Percentiles rank a stretch among this genome's conserved stretches.
phyloP scores from a whole-genome alignment of 1,139 yeast species.

The Saccharomyces hybrid region DNA sequence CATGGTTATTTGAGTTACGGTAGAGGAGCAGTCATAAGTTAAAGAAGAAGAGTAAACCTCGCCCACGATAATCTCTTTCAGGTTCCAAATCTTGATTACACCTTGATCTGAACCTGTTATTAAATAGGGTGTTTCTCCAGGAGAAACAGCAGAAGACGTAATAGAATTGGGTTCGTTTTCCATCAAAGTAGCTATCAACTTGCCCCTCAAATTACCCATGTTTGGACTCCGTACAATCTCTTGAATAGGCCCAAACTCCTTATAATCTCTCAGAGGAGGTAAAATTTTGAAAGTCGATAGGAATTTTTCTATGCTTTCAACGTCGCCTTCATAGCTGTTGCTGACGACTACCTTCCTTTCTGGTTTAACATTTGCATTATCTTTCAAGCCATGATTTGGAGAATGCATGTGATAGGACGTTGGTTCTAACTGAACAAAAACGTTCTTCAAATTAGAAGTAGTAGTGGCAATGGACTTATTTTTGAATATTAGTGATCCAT shows the following conservation, averaged over 20 bases:
- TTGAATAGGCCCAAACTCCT: conserved; percentile 53
- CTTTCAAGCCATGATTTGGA: conserved; percentile 3
- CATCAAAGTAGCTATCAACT: conserved; percentile 49
- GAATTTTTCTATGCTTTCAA: conserved; percentile 54
- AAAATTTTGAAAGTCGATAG: conserved; percentile 47
- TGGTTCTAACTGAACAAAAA: conserved; percentile 51
- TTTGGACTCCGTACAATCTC: conserved; percentile 20
- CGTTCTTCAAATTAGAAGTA: conserved; percentile 51
- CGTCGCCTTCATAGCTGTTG: conserved; percentile 60
- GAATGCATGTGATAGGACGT: conserved; percentile 11
- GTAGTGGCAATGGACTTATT: conserved; percentile 44
- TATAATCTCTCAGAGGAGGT: conserved; percentile 51
- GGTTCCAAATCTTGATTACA: conserved; percentile 69
- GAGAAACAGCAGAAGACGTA: conserved; percentile 47
- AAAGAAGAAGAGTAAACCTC: conserved; percentile 54
- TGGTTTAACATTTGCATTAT: neutral
- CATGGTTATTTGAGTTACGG: conserved; percentile 45
- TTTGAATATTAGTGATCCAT: conserved; percentile 32
- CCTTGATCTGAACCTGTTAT: conserved; percentile 78
- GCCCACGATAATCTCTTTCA: conserved; percentile 54
- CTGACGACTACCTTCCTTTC: conserved; percentile 21
- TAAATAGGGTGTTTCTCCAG: conserved; percentile 58
- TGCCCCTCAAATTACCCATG: conserved; percentile 37
- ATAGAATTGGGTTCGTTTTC: conserved; percentile 48
- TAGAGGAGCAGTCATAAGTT: conserved; percentile 41